These are phyloP conservation scores for Tritrichomonas musculus DNA, from an alignment of 208 protist genomes.

Conservation along the genomic window DNA sequence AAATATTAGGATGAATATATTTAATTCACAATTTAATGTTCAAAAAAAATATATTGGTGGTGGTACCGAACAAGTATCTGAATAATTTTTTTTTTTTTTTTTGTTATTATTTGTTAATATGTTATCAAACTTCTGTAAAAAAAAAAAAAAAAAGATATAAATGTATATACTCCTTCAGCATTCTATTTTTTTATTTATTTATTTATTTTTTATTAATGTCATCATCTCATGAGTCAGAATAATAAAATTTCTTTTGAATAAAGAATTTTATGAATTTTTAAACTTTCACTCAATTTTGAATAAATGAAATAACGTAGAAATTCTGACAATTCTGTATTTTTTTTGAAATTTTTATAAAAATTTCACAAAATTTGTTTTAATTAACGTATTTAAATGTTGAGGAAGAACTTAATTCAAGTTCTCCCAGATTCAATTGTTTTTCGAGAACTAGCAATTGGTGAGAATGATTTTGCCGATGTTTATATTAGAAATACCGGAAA, in stretches of 20 bases:
- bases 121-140: too few relatives aligned
- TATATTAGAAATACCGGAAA: background rate
- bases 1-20: background rate
- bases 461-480: background rate
- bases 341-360: background rate
- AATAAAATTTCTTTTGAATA: too few relatives aligned
- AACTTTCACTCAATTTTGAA: too few relatives aligned
- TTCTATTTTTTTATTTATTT: too few relatives aligned
- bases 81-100: too few relatives aligned
- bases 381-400: background rate
- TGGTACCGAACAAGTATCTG: background rate
- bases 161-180: too few relatives aligned
- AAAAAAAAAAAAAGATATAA: too few relatives aligned
- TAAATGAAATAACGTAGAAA: background rate
- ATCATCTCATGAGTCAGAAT: too few relatives aligned
- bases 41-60: background rate
- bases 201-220: too few relatives aligned
- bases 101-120: too few relatives aligned
- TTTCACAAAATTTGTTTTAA: background rate
- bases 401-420: background rate
- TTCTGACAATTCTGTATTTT: background rate
- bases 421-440: background rate
- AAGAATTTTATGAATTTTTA: too few relatives aligned
- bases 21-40: background rate
- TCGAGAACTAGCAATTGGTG: background rate